phyloP scores from a whole-genome alignment of 2,329 filamentous ascomycete genomes.

The Orbilia brochopaga region DNA sequence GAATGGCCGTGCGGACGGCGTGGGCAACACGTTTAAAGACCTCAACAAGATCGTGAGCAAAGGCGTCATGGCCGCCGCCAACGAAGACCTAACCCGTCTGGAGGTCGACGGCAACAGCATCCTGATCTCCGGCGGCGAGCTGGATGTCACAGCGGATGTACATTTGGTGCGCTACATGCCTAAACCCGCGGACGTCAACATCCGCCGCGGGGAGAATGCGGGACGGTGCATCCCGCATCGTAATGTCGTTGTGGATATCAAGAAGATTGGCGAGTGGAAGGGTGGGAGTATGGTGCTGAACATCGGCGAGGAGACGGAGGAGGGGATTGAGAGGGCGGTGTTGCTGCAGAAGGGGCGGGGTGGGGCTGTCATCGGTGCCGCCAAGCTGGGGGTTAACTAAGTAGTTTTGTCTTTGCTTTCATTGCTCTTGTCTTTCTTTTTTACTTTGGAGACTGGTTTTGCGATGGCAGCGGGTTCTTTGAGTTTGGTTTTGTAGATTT shows the following conservation, averaged over 20 bases:
- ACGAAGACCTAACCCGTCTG: constrained; percentile 37
- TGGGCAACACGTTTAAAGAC: constrained; percentile 51
- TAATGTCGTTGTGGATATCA: constrained; percentile 56
- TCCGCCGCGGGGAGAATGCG: constrained; percentile 57
- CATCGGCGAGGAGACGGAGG: constrained; percentile 51
- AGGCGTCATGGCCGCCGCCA: constrained; percentile 42
- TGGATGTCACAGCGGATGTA: constrained; percentile 32
- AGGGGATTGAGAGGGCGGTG: constrained; percentile 55
- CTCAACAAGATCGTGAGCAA: constrained; percentile 44
- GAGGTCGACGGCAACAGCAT: constrained; percentile 40
- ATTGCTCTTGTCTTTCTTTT: constrained; percentile 1
- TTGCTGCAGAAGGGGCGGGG: constrained; percentile 55
- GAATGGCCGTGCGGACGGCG: constrained; percentile 55
- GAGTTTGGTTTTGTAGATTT: neutral
- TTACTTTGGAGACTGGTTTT: neutral
- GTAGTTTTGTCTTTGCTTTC: neutral
- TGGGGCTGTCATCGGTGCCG: constrained; percentile 55
- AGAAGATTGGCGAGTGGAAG: constrained; percentile 58
- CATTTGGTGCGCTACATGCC: constrained; percentile 55
- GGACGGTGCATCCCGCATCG: constrained; percentile 57
- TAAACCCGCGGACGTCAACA: constrained; percentile 55
- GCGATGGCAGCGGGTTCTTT: neutral
- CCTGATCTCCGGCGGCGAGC: constrained; percentile 31
- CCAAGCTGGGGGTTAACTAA: constrained; percentile 45
- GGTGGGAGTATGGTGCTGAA: constrained; percentile 56